Conservation (phyloP, 208 protist genomes). For the Leishmania mexicana region DNA sequence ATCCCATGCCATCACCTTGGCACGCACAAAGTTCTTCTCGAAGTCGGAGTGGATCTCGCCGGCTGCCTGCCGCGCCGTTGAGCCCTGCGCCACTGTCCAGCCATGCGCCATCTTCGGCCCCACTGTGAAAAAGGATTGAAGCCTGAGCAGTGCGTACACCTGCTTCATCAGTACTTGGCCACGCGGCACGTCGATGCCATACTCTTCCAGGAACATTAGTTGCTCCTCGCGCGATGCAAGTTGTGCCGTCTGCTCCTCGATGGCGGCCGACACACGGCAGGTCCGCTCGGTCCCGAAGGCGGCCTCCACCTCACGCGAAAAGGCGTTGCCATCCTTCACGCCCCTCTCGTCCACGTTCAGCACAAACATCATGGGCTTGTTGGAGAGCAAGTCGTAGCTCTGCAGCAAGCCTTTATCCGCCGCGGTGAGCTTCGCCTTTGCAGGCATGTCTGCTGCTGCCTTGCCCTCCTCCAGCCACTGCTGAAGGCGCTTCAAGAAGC, state of each 20-base stretch:
- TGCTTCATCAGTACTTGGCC: conserved; percentile 69
- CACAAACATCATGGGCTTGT: conserved; percentile 88
- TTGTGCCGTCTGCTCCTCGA: conserved; percentile 86
- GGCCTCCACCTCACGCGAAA: conserved; percentile 54
- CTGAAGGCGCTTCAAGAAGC: conserved; percentile 47
- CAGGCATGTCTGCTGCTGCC: conserved; percentile 39
- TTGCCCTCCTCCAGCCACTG: conserved; percentile 64
- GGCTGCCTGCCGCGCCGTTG: conserved; percentile 64
- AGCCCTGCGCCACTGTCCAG: conserved; percentile 59
- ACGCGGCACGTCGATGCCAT: conserved; percentile 68
- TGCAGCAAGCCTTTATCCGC: conserved; percentile 37
- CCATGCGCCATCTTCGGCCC: conserved; percentile 84
- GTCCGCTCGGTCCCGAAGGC: conserved; percentile 58
- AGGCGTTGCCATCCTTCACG: conserved; percentile 62
- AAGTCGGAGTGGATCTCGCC: conserved; percentile 90
- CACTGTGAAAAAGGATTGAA: conserved; percentile 90
- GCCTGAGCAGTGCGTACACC: conserved; percentile 60
- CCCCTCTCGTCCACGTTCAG: conserved; percentile 79
- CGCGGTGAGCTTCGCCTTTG: conserved; percentile 11
- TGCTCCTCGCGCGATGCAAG: conserved; percentile 68
- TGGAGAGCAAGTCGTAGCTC: conserved; percentile 71
- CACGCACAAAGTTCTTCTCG: conserved; percentile 69
- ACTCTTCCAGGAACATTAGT: conserved; percentile 75
- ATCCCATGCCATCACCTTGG: conserved; percentile 71
- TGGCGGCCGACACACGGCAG: conserved; percentile 65